These are phyloP conservation scores for Gryganskiella cystojenkinii DNA, from an alignment of 192 early-diverging fungal species.

Conservation along the genomic window DNA sequence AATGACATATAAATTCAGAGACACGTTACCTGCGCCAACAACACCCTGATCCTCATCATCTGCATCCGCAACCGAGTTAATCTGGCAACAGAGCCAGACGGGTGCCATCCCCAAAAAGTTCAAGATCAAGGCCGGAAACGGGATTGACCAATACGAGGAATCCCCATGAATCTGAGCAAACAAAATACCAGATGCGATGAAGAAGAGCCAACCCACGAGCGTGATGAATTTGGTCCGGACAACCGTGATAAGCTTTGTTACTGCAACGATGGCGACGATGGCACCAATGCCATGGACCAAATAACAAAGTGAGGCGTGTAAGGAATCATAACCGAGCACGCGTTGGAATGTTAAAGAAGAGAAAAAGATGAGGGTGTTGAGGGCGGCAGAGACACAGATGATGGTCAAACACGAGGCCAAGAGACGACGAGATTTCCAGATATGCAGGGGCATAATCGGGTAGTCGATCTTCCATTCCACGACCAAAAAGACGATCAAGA, in stretches of 20 bases:
- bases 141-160: constrained; percentile 25
- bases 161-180: constrained; percentile 13
- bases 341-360: constrained; percentile 16
- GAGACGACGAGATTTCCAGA: constrained; percentile 14
- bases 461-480: constrained; percentile 21
- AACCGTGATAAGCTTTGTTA: constrained; percentile 15
- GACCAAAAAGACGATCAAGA: constrained; percentile 10
- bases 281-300: constrained; percentile 24
- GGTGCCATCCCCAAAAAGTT: constrained; percentile 27
- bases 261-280: not conserved
- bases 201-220: constrained; percentile 24
- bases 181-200: constrained; percentile 14
- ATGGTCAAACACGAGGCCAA: constrained; percentile 15
- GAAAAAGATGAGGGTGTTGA: constrained; percentile 18
- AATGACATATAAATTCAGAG: not conserved
- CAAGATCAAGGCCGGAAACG: constrained; percentile 17
- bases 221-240: constrained; percentile 24
- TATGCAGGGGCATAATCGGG: constrained; percentile 26
- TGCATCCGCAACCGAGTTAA: constrained; percentile 29
- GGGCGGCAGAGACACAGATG: constrained; percentile 7
- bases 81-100: constrained; percentile 26
- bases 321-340: constrained; percentile 10
- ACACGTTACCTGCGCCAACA: constrained; percentile 19
- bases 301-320: constrained; percentile 11
- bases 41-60: constrained; percentile 29